Conservation (phyloP, 441 rosid genomes). For the Metrosideros polymorpha region DNA sequence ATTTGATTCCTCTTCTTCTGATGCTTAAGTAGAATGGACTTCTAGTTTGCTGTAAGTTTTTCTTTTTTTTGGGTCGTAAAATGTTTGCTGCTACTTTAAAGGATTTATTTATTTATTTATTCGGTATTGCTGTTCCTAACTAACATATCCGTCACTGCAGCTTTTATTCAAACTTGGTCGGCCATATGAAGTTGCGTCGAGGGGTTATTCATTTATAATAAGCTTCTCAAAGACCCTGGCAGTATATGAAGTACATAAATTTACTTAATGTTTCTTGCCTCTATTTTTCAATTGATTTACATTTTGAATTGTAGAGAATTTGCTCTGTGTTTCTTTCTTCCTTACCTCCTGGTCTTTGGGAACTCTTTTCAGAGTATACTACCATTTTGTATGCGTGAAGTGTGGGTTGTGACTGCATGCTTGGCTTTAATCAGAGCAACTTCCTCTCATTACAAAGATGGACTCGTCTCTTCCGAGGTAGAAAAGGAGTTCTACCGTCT, state of each 20-base stretch:
- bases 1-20: background rate
- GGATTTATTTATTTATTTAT: background rate
- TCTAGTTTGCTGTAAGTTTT: background rate
- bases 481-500: conserved; percentile 94
- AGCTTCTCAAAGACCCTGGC: conserved; percentile 74
- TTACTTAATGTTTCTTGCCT: background rate
- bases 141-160: conserved; percentile 28
- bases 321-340: background rate
- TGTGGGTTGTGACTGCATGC: conserved; percentile 96
- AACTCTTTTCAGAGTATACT: conserved; percentile 41
- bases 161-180: conserved; percentile 86
- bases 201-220: conserved; percentile 86
- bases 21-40: background rate
- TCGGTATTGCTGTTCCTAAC: background rate
- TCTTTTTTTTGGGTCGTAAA: background rate
- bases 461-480: conserved; percentile 57
- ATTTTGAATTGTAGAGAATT: conserved; percentile 3
- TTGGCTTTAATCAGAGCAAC: conserved; percentile 65
- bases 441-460: conserved; percentile 58
- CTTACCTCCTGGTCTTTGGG: conserved; percentile 9
- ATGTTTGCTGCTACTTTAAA: background rate
- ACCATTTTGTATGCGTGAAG: conserved; percentile 93
- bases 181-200: conserved; percentile 93
- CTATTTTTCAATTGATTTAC: background rate
- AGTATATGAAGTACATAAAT: conserved; percentile 61